A percentile compares a stretch with the other conserved stretches of the same genome.
These are phyloP conservation scores for Hypoxylon lienhwacheense DNA, from an alignment of 495 filamentous ascomycete genomes.

Conservation along the genomic window DNA sequence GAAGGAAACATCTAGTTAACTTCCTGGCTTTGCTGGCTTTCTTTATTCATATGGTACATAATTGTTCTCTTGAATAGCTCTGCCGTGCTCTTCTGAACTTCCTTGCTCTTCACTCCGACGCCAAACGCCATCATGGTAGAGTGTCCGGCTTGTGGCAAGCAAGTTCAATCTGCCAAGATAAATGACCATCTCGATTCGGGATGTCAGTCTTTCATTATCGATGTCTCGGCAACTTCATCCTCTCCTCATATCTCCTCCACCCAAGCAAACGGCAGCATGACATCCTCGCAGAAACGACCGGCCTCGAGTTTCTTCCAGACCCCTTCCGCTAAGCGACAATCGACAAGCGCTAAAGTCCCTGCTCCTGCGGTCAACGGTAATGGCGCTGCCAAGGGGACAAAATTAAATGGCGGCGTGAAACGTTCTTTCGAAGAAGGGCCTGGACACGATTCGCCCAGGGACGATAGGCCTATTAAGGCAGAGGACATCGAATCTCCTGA, in stretches of 20 bases:
- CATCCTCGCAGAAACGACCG: slow-evolving; percentile 51
- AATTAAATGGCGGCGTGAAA: slow-evolving; percentile 39
- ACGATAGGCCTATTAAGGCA: slow-evolving; percentile 24
- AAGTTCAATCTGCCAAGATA: slow-evolving; percentile 74
- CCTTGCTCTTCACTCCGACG: background rate
- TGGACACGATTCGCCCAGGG: slow-evolving; percentile 35
- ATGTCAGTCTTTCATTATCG: slow-evolving; percentile 66
- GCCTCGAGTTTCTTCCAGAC: slow-evolving; percentile 80
- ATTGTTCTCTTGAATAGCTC: background rate
- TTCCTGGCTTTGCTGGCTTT: background rate
- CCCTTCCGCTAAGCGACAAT: slow-evolving; percentile 59
- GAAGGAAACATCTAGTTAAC: background rate
- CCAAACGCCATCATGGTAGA: slow-evolving; percentile 63
- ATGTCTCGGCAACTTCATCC: slow-evolving; percentile 36
- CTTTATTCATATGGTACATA: background rate
- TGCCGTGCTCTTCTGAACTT: no score
- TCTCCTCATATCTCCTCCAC: slow-evolving; percentile 35
- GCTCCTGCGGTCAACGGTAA: slow-evolving; percentile 32
- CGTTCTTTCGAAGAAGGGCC: slow-evolving; percentile 51
- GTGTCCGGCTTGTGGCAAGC: slow-evolving; percentile 84
- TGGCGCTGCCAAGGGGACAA: slow-evolving; percentile 23
- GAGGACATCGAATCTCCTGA: slow-evolving; percentile 13
- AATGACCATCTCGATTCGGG: slow-evolving; percentile 89
- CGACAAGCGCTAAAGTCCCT: slow-evolving; percentile 28
- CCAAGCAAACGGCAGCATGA: slow-evolving; percentile 50